These are phyloP conservation scores for Camellia oleifera DNA, from an alignment of 179 eudicot genomes.

Conservation along the genomic window DNA sequence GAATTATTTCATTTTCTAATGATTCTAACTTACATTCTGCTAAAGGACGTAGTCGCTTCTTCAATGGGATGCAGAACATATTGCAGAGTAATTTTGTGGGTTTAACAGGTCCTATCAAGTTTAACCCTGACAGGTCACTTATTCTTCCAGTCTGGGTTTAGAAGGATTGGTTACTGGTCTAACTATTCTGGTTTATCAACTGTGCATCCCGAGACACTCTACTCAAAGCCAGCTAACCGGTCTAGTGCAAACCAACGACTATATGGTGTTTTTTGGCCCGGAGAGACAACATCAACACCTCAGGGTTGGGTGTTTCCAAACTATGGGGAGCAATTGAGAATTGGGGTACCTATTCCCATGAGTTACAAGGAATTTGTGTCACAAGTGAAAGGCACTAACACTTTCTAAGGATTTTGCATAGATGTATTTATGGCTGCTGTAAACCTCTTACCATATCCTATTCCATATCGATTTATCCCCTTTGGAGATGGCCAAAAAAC, in stretches of 20 bases:
- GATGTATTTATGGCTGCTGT: slow-evolving; percentile 86
- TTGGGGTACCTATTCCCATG: slow-evolving; percentile 72
- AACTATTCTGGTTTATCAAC: slow-evolving; percentile 76
- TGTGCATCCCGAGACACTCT: slow-evolving; percentile 62
- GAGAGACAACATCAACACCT: slow-evolving; percentile 59
- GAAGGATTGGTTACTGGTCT: slow-evolving; percentile 82
- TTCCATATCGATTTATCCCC: slow-evolving; percentile 73
- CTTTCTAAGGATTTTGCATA: slow-evolving; percentile 76
- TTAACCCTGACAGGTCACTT: slow-evolving; percentile 50
- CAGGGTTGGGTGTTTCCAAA: slow-evolving; percentile 98
- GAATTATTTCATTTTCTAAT: slow-evolving; percentile 62
- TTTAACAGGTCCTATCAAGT: slow-evolving; percentile 70
- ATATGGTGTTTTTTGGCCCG: slow-evolving; percentile 79
- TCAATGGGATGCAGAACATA: slow-evolving; percentile 58
- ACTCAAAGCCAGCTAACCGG: slow-evolving; percentile 48
- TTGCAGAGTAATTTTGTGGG: slow-evolving; percentile 59
- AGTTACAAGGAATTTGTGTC: slow-evolving; percentile 80
- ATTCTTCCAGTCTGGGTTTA: slow-evolving; percentile 60
- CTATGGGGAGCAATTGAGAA: slow-evolving; percentile 58
- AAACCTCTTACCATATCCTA: slow-evolving; percentile 74
- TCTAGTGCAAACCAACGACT: slow-evolving; percentile 56
- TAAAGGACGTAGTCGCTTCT: slow-evolving; percentile 36
- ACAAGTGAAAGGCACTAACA: slow-evolving; percentile 40
- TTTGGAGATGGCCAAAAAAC: slow-evolving; percentile 70
- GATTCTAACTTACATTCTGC: slow-evolving; percentile 36